Evolutionary conservation across 2,329 filamentous ascomycete species (phyloP).

Genomic region (Diaporthe ampelina): DNA sequence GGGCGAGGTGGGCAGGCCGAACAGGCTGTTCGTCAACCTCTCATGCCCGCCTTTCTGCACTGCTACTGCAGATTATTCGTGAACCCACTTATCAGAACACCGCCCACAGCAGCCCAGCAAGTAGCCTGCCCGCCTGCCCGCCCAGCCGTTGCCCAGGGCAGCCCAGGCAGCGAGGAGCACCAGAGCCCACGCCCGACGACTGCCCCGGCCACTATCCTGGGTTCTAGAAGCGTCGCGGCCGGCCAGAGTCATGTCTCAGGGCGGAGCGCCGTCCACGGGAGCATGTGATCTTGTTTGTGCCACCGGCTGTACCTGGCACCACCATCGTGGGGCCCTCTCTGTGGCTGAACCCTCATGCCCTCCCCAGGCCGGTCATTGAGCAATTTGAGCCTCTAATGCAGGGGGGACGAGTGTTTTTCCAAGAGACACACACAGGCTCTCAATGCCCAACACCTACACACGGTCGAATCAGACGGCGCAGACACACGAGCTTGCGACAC

Average conservation of each 20-base stretch:
- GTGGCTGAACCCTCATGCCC: too few species aligned
- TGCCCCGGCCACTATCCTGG: background rate
- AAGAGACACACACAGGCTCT: background rate
- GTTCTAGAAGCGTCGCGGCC: slow-evolving; percentile 6
- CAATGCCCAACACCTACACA: background rate
- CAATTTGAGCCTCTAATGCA: background rate
- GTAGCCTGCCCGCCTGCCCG: too few species aligned
- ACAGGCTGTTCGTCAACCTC: background rate
- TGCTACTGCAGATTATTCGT: slow-evolving; percentile 30
- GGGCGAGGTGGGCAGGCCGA: background rate
- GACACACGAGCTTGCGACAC: slow-evolving; percentile 1
- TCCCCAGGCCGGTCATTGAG: background rate
- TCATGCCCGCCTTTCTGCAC: slow-evolving; percentile 37
- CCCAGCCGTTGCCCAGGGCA: background rate
- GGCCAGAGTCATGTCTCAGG: slow-evolving; percentile 27
- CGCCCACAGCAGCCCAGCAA: slow-evolving; percentile 2
- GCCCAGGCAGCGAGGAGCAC: background rate
- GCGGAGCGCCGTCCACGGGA: slow-evolving; percentile 15
- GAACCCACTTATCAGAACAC: slow-evolving; percentile 5
- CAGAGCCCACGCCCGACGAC: background rate
- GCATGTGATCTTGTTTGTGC: slow-evolving; percentile 24
- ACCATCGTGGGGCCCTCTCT: background rate
- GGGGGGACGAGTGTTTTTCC: background rate
- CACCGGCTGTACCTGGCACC: background rate
- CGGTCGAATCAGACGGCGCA: background rate